phyloP scores from a whole-genome alignment of 2,329 filamentous ascomycete species.

The Aspergillus terreus region DNA sequence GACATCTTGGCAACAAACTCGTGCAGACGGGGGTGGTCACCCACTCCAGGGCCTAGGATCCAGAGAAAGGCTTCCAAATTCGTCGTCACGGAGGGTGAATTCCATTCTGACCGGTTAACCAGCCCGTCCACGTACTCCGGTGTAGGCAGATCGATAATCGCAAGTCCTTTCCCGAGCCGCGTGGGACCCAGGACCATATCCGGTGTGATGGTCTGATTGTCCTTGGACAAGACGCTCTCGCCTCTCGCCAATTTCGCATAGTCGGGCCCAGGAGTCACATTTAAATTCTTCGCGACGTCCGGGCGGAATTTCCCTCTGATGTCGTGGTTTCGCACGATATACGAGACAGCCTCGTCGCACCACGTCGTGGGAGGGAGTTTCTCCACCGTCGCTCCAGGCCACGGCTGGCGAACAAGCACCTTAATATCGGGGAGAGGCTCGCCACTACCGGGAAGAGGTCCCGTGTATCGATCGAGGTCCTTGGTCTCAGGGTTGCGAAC shows the following conservation, averaged over 20 bases:
- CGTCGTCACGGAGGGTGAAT: constrained; percentile 59
- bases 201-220: constrained; percentile 70
- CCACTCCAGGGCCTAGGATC: constrained; percentile 70
- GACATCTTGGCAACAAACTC: constrained; percentile 65
- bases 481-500: constrained; percentile 59
- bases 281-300: constrained; percentile 60
- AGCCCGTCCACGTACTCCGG: constrained; percentile 66
- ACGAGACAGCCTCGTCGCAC: constrained; percentile 69
- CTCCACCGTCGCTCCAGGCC: constrained; percentile 66
- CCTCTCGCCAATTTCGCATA: constrained; percentile 63
- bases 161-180: constrained; percentile 67
- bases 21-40: constrained; percentile 58
- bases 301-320: constrained; percentile 78
- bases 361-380: constrained; percentile 66
- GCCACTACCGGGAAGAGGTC: constrained; percentile 57
- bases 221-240: constrained; percentile 57
- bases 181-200: constrained; percentile 77
- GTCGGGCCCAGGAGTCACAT: constrained; percentile 57
- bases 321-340: constrained; percentile 74
- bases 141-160: constrained; percentile 75
- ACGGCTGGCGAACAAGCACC: constrained; percentile 71
- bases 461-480: constrained; percentile 65
- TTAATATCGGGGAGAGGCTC: constrained; percentile 59
- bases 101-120: constrained; percentile 69
- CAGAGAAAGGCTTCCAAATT: constrained; percentile 71